phyloP scores from a whole-genome alignment of 768 basidiomycete genomes.

The Rhodosporidiobolus odoratus region DNA sequence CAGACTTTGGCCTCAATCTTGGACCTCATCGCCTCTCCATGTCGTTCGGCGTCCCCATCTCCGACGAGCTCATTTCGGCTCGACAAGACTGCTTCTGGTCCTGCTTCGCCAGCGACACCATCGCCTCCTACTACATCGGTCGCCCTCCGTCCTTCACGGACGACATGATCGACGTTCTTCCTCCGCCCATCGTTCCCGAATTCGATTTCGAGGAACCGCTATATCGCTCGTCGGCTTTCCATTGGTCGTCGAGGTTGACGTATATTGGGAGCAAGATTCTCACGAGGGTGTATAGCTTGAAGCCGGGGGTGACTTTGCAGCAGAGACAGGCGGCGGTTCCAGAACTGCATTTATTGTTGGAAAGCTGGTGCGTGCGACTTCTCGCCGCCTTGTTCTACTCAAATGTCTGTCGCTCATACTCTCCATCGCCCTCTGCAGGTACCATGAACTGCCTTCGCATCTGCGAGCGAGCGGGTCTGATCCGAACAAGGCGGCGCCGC shows the following conservation, averaged over 20 bases:
- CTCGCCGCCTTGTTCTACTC: not conserved
- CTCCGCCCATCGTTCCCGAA: slow-evolving; percentile 19
- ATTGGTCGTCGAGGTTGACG: slow-evolving; percentile 17
- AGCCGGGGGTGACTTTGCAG: slow-evolving; percentile 7
- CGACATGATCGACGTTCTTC: slow-evolving; percentile 22
- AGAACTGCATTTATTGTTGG: slow-evolving; percentile 29
- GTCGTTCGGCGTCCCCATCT: not conserved
- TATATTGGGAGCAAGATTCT: slow-evolving; percentile 20
- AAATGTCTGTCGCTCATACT: too few relatives aligned
- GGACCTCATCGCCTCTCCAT: slow-evolving; percentile 15
- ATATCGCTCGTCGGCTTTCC: slow-evolving; percentile 29
- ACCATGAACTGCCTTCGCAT: slow-evolving; percentile 33
- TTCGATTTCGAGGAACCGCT: slow-evolving; percentile 27
- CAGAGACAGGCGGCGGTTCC: slow-evolving; percentile 23
- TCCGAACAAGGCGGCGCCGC: slow-evolving; percentile 21
- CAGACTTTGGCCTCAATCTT: slow-evolving; percentile 32
- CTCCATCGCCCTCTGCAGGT: not conserved
- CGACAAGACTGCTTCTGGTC: slow-evolving; percentile 26
- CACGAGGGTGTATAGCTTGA: slow-evolving; percentile 21
- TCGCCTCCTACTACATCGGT: slow-evolving; percentile 21
- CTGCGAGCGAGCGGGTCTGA: slow-evolving; percentile 21
- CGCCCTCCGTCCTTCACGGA: slow-evolving; percentile 17
- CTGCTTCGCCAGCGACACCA: slow-evolving; percentile 6
- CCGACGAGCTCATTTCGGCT: not conserved
- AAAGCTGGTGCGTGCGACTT: slow-evolving; percentile 31